Percentiles rank a stretch among this genome's conserved stretches.
Conservation (phyloP, 163 green algal species). For the Chlorella variabilis region DNA sequence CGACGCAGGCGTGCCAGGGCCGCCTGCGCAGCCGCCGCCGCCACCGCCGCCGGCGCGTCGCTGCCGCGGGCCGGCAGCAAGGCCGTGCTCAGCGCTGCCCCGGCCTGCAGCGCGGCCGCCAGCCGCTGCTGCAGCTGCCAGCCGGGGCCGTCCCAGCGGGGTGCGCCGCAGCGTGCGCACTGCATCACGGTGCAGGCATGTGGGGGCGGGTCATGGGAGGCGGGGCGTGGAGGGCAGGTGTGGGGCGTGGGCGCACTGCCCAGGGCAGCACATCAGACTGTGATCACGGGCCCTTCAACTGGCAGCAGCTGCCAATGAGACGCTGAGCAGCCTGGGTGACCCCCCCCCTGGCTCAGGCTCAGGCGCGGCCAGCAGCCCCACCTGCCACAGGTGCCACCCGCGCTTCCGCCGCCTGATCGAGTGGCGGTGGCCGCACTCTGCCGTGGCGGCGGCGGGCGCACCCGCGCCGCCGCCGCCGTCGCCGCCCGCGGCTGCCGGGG, state of each 20-base stretch:
- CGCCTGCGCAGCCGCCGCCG: not conserved
- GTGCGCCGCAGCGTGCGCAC: not conserved
- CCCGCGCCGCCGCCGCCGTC: not conserved
- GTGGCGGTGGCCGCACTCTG: constrained; percentile 1
- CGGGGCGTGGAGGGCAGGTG: too few species aligned
- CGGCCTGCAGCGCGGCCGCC: constrained; percentile 11
- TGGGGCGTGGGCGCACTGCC: too few species aligned
- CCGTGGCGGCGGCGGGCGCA: not conserved
- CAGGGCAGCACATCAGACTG: not conserved
- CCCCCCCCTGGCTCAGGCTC: too few species aligned
- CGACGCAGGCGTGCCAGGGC: not conserved
- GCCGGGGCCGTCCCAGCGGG: constrained; percentile 25
- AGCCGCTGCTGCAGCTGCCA: constrained; percentile 38
- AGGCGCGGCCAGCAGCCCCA: too few species aligned
- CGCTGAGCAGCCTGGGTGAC: too few species aligned
- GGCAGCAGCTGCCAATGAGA: too few species aligned
- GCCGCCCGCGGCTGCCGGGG: not conserved
- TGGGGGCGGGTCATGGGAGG: too few species aligned
- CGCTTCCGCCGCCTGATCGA: not conserved
- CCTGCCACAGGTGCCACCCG: constrained; percentile 23
- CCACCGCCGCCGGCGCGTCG: not conserved
- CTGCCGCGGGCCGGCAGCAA: constrained; percentile 12
- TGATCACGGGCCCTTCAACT: too few species aligned
- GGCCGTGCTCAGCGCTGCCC: not conserved
- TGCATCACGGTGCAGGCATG: not conserved